phyloP scores from a whole-genome alignment of 192 early-diverging fungal species.

The Entomortierella chlamydospora region DNA sequence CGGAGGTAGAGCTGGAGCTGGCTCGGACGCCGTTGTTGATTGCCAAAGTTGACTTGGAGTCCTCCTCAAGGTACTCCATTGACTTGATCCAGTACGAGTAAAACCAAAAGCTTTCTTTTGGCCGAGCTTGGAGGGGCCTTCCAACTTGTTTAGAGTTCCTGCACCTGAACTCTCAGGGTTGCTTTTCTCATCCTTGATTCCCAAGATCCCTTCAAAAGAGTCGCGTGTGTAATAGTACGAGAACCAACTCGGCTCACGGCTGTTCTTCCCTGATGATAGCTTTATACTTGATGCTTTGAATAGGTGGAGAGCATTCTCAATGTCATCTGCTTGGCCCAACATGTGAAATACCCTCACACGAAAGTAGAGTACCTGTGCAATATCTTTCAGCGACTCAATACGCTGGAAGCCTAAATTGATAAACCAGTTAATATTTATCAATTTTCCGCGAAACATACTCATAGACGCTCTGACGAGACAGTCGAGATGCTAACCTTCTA shows the following conservation, averaged over 20 bases:
- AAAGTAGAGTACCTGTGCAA: slow-evolving; percentile 36
- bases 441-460: background rate
- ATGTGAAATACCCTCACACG: slow-evolving; percentile 10
- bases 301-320: background rate
- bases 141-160: background rate
- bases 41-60: slow-evolving; percentile 27
- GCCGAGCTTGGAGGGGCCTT: background rate
- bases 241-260: slow-evolving; percentile 37
- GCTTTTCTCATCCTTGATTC: background rate
- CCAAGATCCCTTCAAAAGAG: slow-evolving; percentile 29
- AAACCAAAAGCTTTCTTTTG: background rate
- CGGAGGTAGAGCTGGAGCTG: background rate
- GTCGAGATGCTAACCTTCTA: slow-evolving; percentile 1
- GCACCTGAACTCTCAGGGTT: background rate
- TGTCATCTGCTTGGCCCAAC: background rate
- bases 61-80: slow-evolving; percentile 16
- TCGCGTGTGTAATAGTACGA: slow-evolving; percentile 36
- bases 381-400: slow-evolving; percentile 28
- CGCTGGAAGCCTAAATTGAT: slow-evolving; percentile 12
- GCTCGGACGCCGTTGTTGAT: background rate
- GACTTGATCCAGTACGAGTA: slow-evolving; percentile 1
- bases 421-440: background rate
- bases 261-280: background rate
- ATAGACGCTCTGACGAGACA: background rate
- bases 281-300: slow-evolving; percentile 3